phyloP scores from a whole-genome alignment of 2,329 filamentous ascomycete species.

The Colletotrichum somersetense region DNA sequence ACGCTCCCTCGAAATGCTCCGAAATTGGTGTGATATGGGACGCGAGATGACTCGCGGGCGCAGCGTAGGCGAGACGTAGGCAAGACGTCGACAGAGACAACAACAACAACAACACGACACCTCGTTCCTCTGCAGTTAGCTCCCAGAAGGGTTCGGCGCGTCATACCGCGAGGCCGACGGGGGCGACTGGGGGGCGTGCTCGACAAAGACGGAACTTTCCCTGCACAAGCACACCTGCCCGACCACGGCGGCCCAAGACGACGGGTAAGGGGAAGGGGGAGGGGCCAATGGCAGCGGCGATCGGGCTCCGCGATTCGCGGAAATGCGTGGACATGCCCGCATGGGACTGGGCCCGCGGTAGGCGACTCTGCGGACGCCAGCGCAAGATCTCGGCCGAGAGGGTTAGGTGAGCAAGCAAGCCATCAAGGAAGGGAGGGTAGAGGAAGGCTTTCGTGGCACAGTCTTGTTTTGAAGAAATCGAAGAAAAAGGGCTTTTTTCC shows the following conservation, averaged over 20 bases:
- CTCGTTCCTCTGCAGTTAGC: not conserved
- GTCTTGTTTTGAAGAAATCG: not conserved
- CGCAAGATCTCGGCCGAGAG: not conserved
- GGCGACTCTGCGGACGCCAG: not conserved
- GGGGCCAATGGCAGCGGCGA: not conserved
- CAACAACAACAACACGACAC: too few species aligned
- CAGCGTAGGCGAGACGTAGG: not conserved
- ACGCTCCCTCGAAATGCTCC: not conserved
- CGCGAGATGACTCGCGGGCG: not conserved
- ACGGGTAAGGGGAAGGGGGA: not conserved
- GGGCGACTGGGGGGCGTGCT: not conserved
- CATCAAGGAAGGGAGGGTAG: not conserved
- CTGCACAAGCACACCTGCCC: conserved; percentile 39
- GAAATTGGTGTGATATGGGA: not conserved
- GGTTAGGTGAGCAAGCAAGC: not conserved
- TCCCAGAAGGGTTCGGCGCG: not conserved
- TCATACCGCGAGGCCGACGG: not conserved
- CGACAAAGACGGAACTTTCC: not conserved
- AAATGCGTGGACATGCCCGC: not conserved
- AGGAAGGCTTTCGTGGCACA: not conserved
- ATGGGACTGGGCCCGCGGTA: not conserved
- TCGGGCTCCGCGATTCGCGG: conserved; percentile 11
- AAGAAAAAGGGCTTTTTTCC: conserved; percentile 28
- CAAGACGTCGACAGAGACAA: too few species aligned
- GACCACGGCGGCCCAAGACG: conserved; percentile 31